Percentiles rank a stretch among this genome's conserved stretches.
Conservation (phyloP, 2,329 filamentous ascomycete genomes). For the Diaporthe longicolla region DNA sequence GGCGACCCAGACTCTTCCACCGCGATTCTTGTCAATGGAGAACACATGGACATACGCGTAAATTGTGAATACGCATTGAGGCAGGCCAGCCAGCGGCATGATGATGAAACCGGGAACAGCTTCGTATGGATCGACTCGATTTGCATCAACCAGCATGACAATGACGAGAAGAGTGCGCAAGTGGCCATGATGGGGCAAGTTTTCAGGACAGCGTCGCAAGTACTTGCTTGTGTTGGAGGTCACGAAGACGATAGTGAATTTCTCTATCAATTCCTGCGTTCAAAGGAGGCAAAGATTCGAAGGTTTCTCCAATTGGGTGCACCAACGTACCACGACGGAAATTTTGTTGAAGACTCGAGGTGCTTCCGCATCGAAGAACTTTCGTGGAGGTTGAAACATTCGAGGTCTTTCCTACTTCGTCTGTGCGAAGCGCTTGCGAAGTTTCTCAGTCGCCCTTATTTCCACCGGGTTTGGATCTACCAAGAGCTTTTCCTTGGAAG, state of each 20-base stretch:
- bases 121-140: background rate
- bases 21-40: background rate
- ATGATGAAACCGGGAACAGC: background rate
- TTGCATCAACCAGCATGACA: background rate
- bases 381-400: background rate
- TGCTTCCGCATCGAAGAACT: no score
- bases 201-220: background rate
- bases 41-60: background rate
- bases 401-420: background rate
- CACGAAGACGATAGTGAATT: background rate
- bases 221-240: background rate
- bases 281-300: background rate
- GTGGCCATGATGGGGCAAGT: background rate
- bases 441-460: background rate
- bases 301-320: background rate
- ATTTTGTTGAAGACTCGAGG: no score
- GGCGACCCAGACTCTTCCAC: background rate
- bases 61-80: background rate
- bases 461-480: slow-evolving; percentile 6
- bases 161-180: background rate
- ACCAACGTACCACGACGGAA: background rate
- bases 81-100: background rate
- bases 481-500: slow-evolving; percentile 16
- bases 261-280: background rate
- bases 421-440: background rate